Conservation (phyloP, 495 filamentous ascomycete species). For the Neurospora sublineolata region DNA sequence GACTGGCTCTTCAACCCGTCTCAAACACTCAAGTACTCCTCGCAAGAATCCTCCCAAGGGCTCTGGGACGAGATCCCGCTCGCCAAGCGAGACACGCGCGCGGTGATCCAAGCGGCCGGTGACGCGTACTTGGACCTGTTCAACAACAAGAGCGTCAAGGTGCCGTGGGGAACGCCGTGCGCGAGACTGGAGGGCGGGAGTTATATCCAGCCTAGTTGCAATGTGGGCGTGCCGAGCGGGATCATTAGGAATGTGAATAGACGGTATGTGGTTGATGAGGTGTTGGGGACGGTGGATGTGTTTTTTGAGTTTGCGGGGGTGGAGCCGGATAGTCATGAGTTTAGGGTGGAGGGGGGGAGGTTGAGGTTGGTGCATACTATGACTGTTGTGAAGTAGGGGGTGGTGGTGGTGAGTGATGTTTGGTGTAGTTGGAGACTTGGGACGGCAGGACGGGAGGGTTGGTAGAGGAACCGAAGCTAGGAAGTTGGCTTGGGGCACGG, state of each 20-base stretch:
- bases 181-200: conserved; percentile 36
- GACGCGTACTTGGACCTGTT: conserved; percentile 38
- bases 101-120: conserved; percentile 31
- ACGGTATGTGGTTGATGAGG: conserved; percentile 28
- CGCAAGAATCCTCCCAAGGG: conserved; percentile 17
- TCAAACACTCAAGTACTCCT: conserved; percentile 34
- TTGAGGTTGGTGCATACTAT: conserved; percentile 13
- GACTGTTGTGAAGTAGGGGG: neutral
- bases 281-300: conserved; percentile 31
- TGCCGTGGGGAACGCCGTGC: conserved; percentile 36
- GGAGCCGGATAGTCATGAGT: conserved; percentile 25
- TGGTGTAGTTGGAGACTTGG: conserved; percentile 2
- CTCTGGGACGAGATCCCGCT: conserved; percentile 35
- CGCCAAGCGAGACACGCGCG: conserved; percentile 24
- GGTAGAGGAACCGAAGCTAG: neutral
- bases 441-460: conserved; percentile 5
- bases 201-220: conserved; percentile 28
- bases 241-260: conserved; percentile 11
- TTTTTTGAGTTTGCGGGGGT: conserved; percentile 25
- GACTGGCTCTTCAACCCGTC: conserved; percentile 43
- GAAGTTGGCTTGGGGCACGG: neutral
- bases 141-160: conserved; percentile 26
- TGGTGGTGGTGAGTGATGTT: neutral
- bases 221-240: conserved; percentile 27
- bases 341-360: conserved; percentile 22